Conservation (phyloP, 441 rosid genomes). For the Omphalea diandra region DNA sequence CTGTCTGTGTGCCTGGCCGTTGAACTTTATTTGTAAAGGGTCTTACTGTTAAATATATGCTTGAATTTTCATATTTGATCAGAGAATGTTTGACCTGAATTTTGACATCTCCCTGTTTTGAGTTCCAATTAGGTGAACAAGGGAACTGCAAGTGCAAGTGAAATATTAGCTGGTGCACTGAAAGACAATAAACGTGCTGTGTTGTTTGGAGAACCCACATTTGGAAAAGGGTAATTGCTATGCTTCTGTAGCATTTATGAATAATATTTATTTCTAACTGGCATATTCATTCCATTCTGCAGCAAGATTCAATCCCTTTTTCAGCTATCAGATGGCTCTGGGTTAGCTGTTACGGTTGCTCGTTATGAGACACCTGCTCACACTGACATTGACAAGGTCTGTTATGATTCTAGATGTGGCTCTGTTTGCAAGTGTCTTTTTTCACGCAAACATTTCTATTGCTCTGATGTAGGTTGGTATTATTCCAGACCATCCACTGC, state of each 20-base stretch:
- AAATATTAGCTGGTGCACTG: conserved; percentile 90
- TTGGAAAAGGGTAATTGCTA: conserved; percentile 80
- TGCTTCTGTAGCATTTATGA: background rate
- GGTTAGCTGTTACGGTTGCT: conserved; percentile 90
- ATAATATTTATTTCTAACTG: conserved; percentile 15
- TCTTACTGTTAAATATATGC: background rate
- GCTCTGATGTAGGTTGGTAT: conserved; percentile 63
- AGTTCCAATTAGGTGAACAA: conserved; percentile 72
- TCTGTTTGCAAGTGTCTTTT: background rate
- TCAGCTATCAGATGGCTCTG: conserved; percentile 90
- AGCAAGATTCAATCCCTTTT: conserved; percentile 97
- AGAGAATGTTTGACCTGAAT: background rate
- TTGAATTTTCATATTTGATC: background rate
- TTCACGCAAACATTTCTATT: background rate
- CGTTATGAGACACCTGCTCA: conserved; percentile 95
- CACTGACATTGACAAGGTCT: conserved; percentile 80
- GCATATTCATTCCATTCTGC: conserved; percentile 27
- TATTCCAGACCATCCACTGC: conserved; percentile 84
- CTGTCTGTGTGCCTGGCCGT: background rate
- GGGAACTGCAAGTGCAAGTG: conserved; percentile 98
- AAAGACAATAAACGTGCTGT: conserved; percentile 93
- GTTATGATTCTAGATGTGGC: conserved; percentile 4
- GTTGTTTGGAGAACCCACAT: conserved; percentile 86
- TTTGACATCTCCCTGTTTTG: conserved; percentile 3
- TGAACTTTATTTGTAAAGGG: background rate